Conservation (phyloP, 2,329 filamentous ascomycete species). For the Apiospora malaysiana region DNA sequence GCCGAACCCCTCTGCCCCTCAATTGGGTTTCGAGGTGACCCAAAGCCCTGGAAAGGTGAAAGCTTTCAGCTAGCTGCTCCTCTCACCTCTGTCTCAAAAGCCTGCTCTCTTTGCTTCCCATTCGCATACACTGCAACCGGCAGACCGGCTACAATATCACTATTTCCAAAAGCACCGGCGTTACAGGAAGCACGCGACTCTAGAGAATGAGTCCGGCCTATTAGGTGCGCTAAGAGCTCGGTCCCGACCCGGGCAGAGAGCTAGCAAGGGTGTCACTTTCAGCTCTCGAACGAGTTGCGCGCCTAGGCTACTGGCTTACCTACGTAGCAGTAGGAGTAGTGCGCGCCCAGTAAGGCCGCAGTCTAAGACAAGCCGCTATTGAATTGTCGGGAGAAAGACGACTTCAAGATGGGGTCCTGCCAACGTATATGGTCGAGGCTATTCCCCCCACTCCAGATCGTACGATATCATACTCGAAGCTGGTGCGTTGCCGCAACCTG, state of each 20-base stretch:
- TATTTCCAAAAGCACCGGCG: neutral
- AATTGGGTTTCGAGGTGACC: neutral
- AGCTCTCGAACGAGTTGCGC: neutral
- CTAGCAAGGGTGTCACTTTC: neutral
- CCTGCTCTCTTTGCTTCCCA: no score
- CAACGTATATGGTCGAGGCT: neutral
- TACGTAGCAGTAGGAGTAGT: no score
- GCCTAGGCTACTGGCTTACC: neutral
- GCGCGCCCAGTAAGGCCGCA: no score
- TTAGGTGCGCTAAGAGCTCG: neutral
- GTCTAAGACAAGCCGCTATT: neutral
- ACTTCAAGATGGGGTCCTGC: neutral
- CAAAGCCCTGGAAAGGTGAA: no score
- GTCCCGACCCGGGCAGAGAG: neutral
- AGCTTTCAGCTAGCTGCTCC: no score
- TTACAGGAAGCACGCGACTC: neutral
- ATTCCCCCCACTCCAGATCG: neutral
- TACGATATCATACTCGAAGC: neutral
- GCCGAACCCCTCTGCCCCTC: neutral
- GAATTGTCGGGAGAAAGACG: neutral
- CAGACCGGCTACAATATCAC: neutral
- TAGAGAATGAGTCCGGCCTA: constrained; percentile 2
- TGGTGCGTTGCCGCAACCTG: neutral
- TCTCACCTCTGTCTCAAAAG: no score
- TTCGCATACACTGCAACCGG: no score